Evolutionary conservation across 805 yeast species (phyloP).

Genomic region (Pichia exigua): DNA sequence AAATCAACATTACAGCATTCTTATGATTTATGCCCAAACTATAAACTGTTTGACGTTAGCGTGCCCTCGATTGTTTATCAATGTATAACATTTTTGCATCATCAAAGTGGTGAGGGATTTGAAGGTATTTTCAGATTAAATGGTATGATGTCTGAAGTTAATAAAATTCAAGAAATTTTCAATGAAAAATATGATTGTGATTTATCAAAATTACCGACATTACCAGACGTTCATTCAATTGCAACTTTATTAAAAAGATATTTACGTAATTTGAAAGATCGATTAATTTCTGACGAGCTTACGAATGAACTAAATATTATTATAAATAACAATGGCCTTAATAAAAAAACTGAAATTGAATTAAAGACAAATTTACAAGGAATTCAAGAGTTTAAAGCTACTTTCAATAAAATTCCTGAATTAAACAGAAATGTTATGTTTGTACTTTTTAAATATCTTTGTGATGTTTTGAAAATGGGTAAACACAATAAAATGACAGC

Average conservation of each 20-base stretch:
- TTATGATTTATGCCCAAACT: conserved; percentile 41
- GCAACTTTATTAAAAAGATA: conserved; percentile 81
- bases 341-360: conserved; percentile 17
- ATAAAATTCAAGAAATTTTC: conserved; percentile 59
- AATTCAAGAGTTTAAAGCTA: conserved; percentile 16
- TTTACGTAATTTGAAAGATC: conserved; percentile 66
- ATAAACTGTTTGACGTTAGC: conserved; percentile 31
- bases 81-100: conserved; percentile 60
- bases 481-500: conserved; percentile 76
- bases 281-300: conserved; percentile 50
- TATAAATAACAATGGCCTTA: conserved; percentile 13
- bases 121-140: conserved; percentile 89
- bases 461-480: conserved; percentile 52
- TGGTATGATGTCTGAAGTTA: conserved; percentile 77
- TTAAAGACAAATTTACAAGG: background rate
- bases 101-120: conserved; percentile 66
- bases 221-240: conserved; percentile 74
- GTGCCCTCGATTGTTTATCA: conserved; percentile 74
- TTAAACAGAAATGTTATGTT: conserved; percentile 53
- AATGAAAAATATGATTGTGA: conserved; percentile 65
- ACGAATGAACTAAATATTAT: conserved; percentile 30
- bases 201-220: conserved; percentile 37
- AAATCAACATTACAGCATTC: conserved; percentile 56
- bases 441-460: conserved; percentile 60
- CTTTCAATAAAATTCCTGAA: conserved; percentile 39